A percentile compares a stretch with the other conserved stretches of the same genome.
phyloP scores from a whole-genome alignment of 2,329 filamentous ascomycete species.

The Fusarium sp. region DNA sequence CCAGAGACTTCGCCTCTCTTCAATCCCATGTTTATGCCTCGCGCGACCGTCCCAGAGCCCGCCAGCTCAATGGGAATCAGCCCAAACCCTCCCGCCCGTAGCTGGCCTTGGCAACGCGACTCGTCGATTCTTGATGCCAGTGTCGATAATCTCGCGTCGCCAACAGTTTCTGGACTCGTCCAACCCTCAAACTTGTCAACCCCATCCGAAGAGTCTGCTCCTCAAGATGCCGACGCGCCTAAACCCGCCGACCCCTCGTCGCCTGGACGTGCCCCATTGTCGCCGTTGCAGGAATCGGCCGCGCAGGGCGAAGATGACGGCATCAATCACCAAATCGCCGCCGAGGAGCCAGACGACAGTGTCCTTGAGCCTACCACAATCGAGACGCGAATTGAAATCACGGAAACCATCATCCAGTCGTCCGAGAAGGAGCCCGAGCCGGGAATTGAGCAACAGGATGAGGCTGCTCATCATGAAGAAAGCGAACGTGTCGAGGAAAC shows the following conservation, averaged over 20 bases:
- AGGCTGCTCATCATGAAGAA: not conserved
- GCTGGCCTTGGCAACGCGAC: constrained; percentile 38
- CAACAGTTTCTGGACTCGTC: constrained; percentile 1
- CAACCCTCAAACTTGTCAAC: constrained; percentile 18
- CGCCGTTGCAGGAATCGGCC: constrained; percentile 14
- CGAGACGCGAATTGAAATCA: constrained; percentile 22
- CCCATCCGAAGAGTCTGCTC: not conserved
- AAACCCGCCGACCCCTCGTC: not conserved
- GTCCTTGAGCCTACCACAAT: not conserved
- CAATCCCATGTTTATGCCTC: constrained; percentile 30
- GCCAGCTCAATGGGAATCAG: constrained; percentile 10
- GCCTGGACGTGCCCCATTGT: constrained; percentile 2
- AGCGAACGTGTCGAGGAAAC: constrained; percentile 28
- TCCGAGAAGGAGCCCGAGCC: constrained; percentile 26
- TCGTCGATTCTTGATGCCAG: constrained; percentile 10
- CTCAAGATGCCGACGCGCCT: not conserved
- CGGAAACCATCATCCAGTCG: constrained; percentile 33
- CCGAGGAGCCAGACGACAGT: constrained; percentile 3
- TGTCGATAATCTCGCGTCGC: constrained; percentile 18
- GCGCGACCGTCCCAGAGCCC: constrained; percentile 14
- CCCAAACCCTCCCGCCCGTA: constrained; percentile 8
- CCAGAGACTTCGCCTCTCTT: constrained; percentile 41
- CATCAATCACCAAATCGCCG: not conserved
- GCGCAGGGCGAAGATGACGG: not conserved
- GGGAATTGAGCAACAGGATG: not conserved